Evolutionary conservation across 2,329 filamentous ascomycete genomes (phyloP).

Genomic region (Arthrobotrys musiformis): DNA sequence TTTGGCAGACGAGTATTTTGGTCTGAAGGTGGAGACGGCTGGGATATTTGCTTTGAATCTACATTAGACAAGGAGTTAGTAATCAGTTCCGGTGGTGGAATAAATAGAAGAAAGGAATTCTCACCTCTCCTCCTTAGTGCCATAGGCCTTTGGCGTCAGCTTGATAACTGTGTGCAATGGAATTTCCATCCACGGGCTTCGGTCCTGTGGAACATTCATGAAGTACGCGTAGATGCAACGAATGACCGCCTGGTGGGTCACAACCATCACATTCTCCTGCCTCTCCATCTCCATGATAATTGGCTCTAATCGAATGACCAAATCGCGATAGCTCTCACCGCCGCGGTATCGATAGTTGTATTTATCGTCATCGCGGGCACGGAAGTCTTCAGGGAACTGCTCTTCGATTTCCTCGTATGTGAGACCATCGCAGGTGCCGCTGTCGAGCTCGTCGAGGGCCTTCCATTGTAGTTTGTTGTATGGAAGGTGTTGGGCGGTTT

Average conservation of each 20-base stretch:
- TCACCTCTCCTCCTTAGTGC: constrained; percentile 86
- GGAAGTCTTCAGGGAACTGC: constrained; percentile 91
- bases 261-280: constrained; percentile 95
- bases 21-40: constrained; percentile 94
- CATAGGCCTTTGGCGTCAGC: constrained; percentile 91
- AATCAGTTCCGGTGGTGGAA: background rate
- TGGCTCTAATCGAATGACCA: constrained; percentile 95
- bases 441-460: constrained; percentile 95
- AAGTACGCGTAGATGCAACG: constrained; percentile 99
- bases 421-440: constrained; percentile 93
- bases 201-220: constrained; percentile 93
- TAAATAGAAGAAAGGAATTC: background rate
- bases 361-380: constrained; percentile 95
- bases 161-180: constrained; percentile 97
- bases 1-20: constrained; percentile 90
- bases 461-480: constrained; percentile 99
- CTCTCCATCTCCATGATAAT: constrained; percentile 99
- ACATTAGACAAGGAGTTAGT: constrained; percentile 4
- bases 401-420: constrained; percentile 96
- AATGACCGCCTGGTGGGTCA: constrained; percentile 96
- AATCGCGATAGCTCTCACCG: constrained; percentile 94
- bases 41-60: constrained; percentile 82
- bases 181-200: constrained; percentile 98
- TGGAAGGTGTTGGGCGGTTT: constrained; percentile 85
- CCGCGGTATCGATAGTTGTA: constrained; percentile 98